Evolutionary conservation across 140 eudicot species (phyloP).

Genomic region (Stevia rebaudiana): DNA sequence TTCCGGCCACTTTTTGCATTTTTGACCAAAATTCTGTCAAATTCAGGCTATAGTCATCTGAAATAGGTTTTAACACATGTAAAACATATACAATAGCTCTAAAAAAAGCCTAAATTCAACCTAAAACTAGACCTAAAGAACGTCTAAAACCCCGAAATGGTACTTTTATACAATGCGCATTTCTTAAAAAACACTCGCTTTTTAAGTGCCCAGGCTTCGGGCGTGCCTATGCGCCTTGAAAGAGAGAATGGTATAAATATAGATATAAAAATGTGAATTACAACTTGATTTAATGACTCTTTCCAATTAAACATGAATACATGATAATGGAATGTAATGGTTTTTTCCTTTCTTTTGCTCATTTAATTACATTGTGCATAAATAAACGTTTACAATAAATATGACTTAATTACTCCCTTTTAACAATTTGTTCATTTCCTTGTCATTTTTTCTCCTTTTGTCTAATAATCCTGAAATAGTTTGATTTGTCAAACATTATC

Average conservation of each 20-base stretch:
- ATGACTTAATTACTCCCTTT: neutral
- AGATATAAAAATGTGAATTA: neutral
- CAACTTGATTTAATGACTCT: neutral
- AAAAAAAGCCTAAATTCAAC: too few species aligned
- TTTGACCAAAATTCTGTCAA: too few species aligned
- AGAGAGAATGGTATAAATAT: neutral
- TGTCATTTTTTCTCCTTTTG: too few species aligned
- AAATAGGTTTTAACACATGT: too few species aligned
- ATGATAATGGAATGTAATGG: neutral
- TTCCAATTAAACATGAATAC: neutral
- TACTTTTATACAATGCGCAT: too few species aligned
- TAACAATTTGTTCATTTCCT: neutral
- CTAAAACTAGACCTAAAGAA: too few species aligned
- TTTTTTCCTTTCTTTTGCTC: neutral
- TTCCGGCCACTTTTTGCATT: too few species aligned
- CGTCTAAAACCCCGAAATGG: too few species aligned
- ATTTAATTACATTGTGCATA: neutral
- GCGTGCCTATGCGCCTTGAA: neutral
- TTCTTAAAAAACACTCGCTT: too few species aligned
- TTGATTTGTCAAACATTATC: neutral
- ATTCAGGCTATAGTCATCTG: too few species aligned
- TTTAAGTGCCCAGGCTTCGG: too few species aligned
- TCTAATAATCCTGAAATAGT: neutral
- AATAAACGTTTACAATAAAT: neutral
- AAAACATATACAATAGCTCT: too few species aligned